Evolutionary conservation across 441 rosid genomes (phyloP), one percentile per base, ranked within the genome.

Genomic region (Adansonia gregorii): DNA sequence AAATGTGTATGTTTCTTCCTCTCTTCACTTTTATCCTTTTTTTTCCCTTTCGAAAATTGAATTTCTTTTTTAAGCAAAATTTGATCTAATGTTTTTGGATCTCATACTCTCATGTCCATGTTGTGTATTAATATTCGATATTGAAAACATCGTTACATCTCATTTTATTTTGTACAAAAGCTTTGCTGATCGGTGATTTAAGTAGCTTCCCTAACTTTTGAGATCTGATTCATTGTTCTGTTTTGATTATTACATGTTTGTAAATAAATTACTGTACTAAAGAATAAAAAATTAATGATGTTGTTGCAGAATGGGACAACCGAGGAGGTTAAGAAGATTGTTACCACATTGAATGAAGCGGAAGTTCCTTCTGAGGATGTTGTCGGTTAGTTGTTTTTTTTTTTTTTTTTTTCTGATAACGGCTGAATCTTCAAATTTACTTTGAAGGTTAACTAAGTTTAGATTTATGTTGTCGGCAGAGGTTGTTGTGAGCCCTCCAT

Each of bases 401-500:
- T 8, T 8, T n/a, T 4, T 68, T 19, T 8, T 27, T 5, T 46
- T 56, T 56, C 24, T 6, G 15, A 12, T 73, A 59, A 12, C 3
- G 20, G 52, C 2, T 56, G 1, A 39, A 6, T 3, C 31, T 58
- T 19, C 6, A 1, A 73, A 43, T 5, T n/a, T 54, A 8, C 24
- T 70, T 75, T 49, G 60, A 49, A 64, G 43, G 5, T 5, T 74
- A 46, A 43, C 17, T 0, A 9, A 61, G 45, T 22, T 61, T 1
- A 19, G 66, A 15, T 63, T 58, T 20, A 1, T 58, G 70, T 65
- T 74, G 35, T 65, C 41, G 80, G 76, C 86, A 92, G 96, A 92
- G 89, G 91, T 92, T 68, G 91, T 90, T 68, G 92, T 91, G 73
- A 88, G 94, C 83, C 96, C 96, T 82, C 93, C 96, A 0, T 92